Base-by-base conservation (phyloP, 2,329 filamentous ascomycete genomes). In the Neoascochyta sp. region DNA sequence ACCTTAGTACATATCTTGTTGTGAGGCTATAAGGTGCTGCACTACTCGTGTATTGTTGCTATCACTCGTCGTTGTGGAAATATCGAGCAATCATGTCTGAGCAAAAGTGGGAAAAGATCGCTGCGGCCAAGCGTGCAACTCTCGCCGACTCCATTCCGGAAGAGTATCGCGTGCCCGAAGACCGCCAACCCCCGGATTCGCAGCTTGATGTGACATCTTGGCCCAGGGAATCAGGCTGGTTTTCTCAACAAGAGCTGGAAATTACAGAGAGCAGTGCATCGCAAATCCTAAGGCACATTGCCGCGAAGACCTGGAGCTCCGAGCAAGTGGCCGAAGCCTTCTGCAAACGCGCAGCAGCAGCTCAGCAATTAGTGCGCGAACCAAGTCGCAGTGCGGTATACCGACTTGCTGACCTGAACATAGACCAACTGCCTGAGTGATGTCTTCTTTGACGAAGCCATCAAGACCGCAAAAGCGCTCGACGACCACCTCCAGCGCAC, bases 361-460 rank as follows among this genome's bases (percentile, higher is more conserved):
- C 73, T 6, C 73, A 77, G 41, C 74, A 77, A 54, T 43, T 76
- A 45, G 71, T 74, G 56, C 11, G 46, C 8, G 27, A 7, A 19
- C 8, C 7, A 8, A 5, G 7, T 11, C 14, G 4, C 3, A 21
- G 5, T 18, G 4, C 12, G 7, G 9, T 10, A 4, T 8, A 17
- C 17, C 19, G 23, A 17, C n/a, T n/a, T 16, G 32, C 35, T 47
- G 15, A 45, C 17, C 3, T 3, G 3, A 9, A 13, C 10, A 10
- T 29, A 76, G 73, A 78, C 73, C 21, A 80, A 79, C 39, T 80
- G 77, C 48, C 57, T 81, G 4, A 76, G 71, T 1, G 75, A 80
- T 40, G 69, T 71, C 14, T 66, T 80, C 32, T 76, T 77, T 43
- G 57, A 70, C 7, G 67, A 71, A 50, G 74, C 74, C 3, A 62